phyloP scores from a whole-genome alignment of 306 rosid species.

The Nissolia schottii region DNA sequence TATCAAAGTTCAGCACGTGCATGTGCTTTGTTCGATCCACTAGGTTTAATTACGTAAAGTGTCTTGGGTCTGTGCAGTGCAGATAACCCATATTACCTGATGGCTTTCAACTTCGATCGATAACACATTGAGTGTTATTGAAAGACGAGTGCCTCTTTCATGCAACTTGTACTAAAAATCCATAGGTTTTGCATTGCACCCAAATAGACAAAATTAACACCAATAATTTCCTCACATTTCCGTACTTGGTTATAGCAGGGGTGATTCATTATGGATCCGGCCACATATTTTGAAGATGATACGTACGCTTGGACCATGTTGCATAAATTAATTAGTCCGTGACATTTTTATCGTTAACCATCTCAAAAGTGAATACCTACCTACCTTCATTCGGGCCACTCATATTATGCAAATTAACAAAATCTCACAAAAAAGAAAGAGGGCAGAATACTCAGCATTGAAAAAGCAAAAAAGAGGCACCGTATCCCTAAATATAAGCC shows the following conservation, averaged over 20 bases:
- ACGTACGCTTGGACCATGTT: not conserved
- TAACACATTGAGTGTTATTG: no score
- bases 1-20: slow-evolving; percentile 24
- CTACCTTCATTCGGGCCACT: not conserved
- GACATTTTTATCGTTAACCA: no score
- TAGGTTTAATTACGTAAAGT: no score
- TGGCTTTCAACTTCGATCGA: no score
- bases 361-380: not conserved
- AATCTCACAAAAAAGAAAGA: not conserved
- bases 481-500: not conserved
- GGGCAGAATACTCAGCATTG: not conserved
- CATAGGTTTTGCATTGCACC: no score
- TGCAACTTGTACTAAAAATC: no score
- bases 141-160: no score
- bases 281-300: not conserved
- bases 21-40: slow-evolving; percentile 17
- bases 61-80: no score
- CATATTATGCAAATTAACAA: not conserved
- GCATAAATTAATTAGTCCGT: not conserved
- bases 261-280: not conserved
- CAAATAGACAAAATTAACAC: no score
- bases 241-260: not conserved
- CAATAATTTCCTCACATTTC: no score
- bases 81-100: no score
- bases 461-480: not conserved